phyloP scores from a whole-genome alignment of 2,329 filamentous ascomycete genomes.

The Zymoseptoria passerinii region DNA sequence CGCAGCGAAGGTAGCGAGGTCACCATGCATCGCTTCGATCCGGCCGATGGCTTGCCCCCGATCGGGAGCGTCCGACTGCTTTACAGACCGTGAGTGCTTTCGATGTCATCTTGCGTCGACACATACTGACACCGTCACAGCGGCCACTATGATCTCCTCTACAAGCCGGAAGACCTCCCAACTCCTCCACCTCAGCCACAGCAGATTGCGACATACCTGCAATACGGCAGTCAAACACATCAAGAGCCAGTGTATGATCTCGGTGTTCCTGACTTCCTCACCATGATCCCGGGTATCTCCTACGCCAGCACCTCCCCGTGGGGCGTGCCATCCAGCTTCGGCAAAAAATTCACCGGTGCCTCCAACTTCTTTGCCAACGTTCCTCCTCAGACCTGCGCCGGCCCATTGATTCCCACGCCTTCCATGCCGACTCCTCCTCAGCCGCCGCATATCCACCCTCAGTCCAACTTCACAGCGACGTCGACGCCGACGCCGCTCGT shows the following conservation, averaged over 20 bases:
- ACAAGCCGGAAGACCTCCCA: slow-evolving; percentile 53
- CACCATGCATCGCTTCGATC: slow-evolving; percentile 59
- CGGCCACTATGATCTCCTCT: slow-evolving; percentile 91
- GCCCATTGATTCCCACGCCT: slow-evolving; percentile 18
- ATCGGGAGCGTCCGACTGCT: slow-evolving; percentile 59
- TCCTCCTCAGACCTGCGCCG: slow-evolving; percentile 19
- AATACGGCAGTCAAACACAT: slow-evolving; percentile 23
- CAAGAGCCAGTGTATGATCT: slow-evolving; percentile 23
- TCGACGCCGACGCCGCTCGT: slow-evolving; percentile 22
- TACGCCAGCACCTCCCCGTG: slow-evolving; percentile 19
- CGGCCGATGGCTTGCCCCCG: slow-evolving; percentile 35
- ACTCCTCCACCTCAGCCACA: slow-evolving; percentile 22
- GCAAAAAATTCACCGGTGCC: background rate
- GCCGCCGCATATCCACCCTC: slow-evolving; percentile 21
- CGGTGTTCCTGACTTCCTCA: slow-evolving; percentile 33
- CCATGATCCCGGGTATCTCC: slow-evolving; percentile 41
- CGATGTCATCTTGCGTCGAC: background rate
- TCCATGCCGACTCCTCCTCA: slow-evolving; percentile 20
- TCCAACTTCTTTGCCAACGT: slow-evolving; percentile 20
- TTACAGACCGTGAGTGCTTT: slow-evolving; percentile 51
- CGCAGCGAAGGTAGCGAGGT: slow-evolving; percentile 69
- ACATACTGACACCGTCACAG: slow-evolving; percentile 33
- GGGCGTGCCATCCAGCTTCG: slow-evolving; percentile 16
- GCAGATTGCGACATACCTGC: slow-evolving; percentile 28
- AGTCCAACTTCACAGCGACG: slow-evolving; percentile 20